Base-by-base conservation (phyloP, 2,329 filamentous ascomycete genomes). In the Ceratocystis eucalypticola region DNA sequence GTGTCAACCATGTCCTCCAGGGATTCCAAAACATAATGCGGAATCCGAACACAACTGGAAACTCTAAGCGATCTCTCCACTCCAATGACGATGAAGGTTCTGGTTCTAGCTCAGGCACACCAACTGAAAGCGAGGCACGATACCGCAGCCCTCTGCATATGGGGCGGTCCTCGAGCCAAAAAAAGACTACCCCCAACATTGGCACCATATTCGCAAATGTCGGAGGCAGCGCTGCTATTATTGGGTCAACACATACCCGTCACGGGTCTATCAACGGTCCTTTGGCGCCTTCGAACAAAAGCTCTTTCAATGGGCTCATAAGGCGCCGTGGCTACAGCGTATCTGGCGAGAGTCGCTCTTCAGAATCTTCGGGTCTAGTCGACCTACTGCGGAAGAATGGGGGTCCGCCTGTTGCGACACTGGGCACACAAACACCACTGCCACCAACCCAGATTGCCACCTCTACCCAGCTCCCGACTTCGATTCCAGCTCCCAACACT, bases 171-270 rank as follows among this genome's bases (percentile, higher is more conserved):
- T 69, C 82, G 80, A 78, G 75, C 76, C 61, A 81, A 82, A 57
- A 45, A 74, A 80, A 80, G 68, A 74, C 74, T 33, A 76, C 78
- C 1, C 82, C 83, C 1, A 84, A 79, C 71, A 79, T 87, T 69
- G 85, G 84, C 70, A 85, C 82, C 0, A 80, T 82, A 1, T 73
- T 87, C 50, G 75, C 80, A 5, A 80, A 78, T 25, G 83, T 86
- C 77, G 81, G 79, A 3, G 80, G 77, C 44, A 78, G 78, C 57
- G 77, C 82, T 45, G 82, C 82, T 22, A 78, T 82, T 17, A 82
- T 86, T 48, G 82, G 82, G 28, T 78, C 80, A 3, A 77, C 79
- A 0, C 84, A 86, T 70, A 77, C 81, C 46, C 22, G 53, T 17
- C 66, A 69, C 37, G 82, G 83, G 45, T 88, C 87, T 5, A 78